Evolutionary conservation across 2,329 filamentous ascomycete genomes (phyloP).

Genomic region (Polytolypa hystricis): DNA sequence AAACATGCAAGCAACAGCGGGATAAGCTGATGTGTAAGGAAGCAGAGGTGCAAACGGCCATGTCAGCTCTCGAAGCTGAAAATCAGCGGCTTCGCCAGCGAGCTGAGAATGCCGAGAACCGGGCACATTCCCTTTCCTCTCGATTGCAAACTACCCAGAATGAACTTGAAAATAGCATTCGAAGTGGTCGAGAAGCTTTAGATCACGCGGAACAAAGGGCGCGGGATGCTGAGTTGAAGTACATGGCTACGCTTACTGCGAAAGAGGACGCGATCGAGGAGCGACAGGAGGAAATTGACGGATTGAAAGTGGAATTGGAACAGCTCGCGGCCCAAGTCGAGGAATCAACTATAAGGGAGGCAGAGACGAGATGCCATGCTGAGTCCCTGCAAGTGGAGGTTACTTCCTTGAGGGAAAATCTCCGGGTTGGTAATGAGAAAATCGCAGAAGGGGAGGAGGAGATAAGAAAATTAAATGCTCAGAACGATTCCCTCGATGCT

Average conservation of each 20-base stretch:
- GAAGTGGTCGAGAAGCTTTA: slow-evolving; percentile 21
- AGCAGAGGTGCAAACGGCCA: slow-evolving; percentile 24
- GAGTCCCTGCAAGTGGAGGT: not conserved
- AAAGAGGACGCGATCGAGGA: slow-evolving; percentile 37
- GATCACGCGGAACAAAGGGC: slow-evolving; percentile 19
- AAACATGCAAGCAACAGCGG: slow-evolving; percentile 24
- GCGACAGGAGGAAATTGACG: slow-evolving; percentile 25
- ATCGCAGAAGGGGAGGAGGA: not conserved
- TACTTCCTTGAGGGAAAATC: not conserved
- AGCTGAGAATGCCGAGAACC: slow-evolving; percentile 26
- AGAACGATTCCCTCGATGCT: not conserved
- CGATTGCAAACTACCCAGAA: slow-evolving; percentile 22
- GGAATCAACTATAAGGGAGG: not conserved
- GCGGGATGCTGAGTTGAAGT: slow-evolving; percentile 31
- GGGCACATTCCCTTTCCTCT: slow-evolving; percentile 26
- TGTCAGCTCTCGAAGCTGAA: slow-evolving; percentile 32
- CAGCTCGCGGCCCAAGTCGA: slow-evolving; percentile 8
- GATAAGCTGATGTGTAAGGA: slow-evolving; percentile 27
- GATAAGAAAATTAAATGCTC: not conserved
- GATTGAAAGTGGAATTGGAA: slow-evolving; percentile 15
- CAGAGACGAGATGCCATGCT: not conserved
- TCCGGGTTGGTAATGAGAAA: not conserved
- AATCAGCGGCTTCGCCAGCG: slow-evolving; percentile 27
- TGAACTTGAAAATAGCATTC: slow-evolving; percentile 28
- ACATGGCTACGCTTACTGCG: slow-evolving; percentile 31